Conservation (phyloP, 2,329 filamentous ascomycete genomes). For the Nemania sp. region DNA sequence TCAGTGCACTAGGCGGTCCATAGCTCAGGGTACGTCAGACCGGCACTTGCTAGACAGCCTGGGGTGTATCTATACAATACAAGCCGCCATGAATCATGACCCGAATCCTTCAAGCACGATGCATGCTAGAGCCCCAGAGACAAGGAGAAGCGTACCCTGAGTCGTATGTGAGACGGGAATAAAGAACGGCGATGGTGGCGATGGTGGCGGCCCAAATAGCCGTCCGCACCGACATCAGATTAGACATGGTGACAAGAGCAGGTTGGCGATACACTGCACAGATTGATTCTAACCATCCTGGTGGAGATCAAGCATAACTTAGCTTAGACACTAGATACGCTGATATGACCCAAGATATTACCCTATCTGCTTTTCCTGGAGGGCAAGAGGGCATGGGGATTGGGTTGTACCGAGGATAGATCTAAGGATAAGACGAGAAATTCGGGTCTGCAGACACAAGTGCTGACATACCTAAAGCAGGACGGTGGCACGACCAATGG, state of each 20-base stretch:
- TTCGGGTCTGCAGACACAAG: constrained; percentile 29
- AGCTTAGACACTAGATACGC: constrained; percentile 15
- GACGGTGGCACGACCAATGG: constrained; percentile 32
- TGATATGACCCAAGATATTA: constrained; percentile 8
- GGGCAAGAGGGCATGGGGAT: constrained; percentile 16
- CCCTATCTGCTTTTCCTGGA: constrained; percentile 19
- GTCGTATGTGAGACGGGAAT: constrained; percentile 28
- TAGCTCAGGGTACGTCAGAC: constrained; percentile 40
- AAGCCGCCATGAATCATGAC: constrained; percentile 12
- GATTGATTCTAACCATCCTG: constrained; percentile 22
- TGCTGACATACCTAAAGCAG: constrained; percentile 47
- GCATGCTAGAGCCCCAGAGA: constrained; percentile 26
- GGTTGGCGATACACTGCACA: not conserved
- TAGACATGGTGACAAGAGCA: constrained; percentile 37
- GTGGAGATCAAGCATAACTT: constrained; percentile 4
- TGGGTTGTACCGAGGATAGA: constrained; percentile 31
- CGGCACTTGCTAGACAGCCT: constrained; percentile 35
- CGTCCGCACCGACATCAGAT: constrained; percentile 36
- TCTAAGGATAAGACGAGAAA: constrained; percentile 39
- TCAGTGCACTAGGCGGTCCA: constrained; percentile 29
- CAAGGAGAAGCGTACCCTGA: constrained; percentile 43
- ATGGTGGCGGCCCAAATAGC: constrained; percentile 39
- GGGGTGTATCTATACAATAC: constrained; percentile 13
- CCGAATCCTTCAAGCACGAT: constrained; percentile 9
- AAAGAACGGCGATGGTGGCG: constrained; percentile 40